Evolutionary conservation across 2,329 filamentous ascomycete genomes (phyloP), one percentile per base, ranked within the genome.

Genomic region (Penicillium sp.): DNA sequence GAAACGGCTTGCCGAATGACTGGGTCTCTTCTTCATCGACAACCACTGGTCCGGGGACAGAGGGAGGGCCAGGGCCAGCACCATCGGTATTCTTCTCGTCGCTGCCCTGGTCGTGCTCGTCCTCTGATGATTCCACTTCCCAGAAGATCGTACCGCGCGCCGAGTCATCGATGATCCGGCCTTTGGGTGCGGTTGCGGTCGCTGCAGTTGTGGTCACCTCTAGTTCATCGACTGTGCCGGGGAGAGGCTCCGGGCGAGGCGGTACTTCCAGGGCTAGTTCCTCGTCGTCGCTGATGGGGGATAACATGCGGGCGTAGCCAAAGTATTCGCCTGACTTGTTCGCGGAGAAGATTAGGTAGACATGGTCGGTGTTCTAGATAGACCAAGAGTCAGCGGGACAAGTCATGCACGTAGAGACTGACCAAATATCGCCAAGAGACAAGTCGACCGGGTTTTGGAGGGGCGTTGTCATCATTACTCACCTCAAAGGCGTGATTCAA

Each of bases 241-340:
- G 75, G 16, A 73, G 60, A 13, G 82, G 76, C 60, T 89, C 87
- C 7, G 83, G 80, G 65, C 87, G 86, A 1, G 87, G 87, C 4
- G 87, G 86, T 74, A 91, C 89, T 69, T 89, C 83, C 50, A 90
- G 86, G 0, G 87, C 85, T 1, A 88, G 85, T 0, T 83, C 82
- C 11, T 89, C 87, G 65, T 96, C 90, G 55, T 93, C 85, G 66
- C 89, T 88, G 69, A 97, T 96, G 4, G 87, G 81, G 22, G 94
- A 96, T 10, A 83, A 80, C 94, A 98, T 98, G 39, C 90, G 87
- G 19, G 93, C 94, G 70, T 96, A 97, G 19, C 94, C 94, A 77
- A 95, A 97, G 72, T 97, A 98, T 75, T 97, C 94, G 13, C 94
- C 94, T 0, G 94, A 97, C 71, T 97, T 97, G 76, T 98, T 98